Conservation (phyloP, 148 eudicot species). For the Silene uniflora region DNA sequence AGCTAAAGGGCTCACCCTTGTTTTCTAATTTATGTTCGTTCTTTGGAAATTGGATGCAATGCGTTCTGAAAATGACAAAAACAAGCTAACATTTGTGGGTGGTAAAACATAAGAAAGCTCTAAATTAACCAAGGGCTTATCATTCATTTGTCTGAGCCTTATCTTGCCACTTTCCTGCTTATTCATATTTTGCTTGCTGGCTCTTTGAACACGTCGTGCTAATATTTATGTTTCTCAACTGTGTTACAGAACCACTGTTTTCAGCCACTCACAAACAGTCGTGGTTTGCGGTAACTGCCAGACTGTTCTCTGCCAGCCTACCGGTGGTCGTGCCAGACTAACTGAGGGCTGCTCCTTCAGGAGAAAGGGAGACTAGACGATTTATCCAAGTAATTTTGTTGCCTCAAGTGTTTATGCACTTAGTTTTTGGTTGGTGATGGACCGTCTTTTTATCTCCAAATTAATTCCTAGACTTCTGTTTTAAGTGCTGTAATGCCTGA, state of each 20-base stretch:
- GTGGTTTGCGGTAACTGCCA: slow-evolving; percentile 38
- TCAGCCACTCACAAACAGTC: slow-evolving; percentile 37
- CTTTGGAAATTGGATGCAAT: too few species aligned
- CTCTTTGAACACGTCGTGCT: neutral
- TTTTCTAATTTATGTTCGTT: too few species aligned
- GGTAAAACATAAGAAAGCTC: too few species aligned
- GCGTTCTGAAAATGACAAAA: too few species aligned
- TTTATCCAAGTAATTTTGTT: slow-evolving; percentile 3
- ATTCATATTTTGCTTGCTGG: too few species aligned
- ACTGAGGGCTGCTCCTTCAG: slow-evolving; percentile 39
- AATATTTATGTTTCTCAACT: neutral
- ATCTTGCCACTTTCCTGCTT: too few species aligned
- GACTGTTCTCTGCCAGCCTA: slow-evolving; percentile 37
- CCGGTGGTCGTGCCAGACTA: slow-evolving; percentile 37
- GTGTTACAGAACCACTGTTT: slow-evolving; percentile 33
- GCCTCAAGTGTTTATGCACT: slow-evolving; percentile 1
- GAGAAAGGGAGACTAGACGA: slow-evolving; percentile 30
- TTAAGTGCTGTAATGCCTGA: slow-evolving; percentile 6
- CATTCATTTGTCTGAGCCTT: too few species aligned
- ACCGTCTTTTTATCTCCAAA: slow-evolving; percentile 9
- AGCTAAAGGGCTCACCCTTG: too few species aligned
- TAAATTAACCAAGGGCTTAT: too few species aligned
- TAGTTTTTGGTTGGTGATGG: slow-evolving; percentile 12
- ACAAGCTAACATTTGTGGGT: too few species aligned
- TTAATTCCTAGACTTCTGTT: neutral